Evolutionary conservation across 139 green algal species (phyloP), one percentile per base, ranked within the genome.

Genomic region (Picochlorum sp.): DNA sequence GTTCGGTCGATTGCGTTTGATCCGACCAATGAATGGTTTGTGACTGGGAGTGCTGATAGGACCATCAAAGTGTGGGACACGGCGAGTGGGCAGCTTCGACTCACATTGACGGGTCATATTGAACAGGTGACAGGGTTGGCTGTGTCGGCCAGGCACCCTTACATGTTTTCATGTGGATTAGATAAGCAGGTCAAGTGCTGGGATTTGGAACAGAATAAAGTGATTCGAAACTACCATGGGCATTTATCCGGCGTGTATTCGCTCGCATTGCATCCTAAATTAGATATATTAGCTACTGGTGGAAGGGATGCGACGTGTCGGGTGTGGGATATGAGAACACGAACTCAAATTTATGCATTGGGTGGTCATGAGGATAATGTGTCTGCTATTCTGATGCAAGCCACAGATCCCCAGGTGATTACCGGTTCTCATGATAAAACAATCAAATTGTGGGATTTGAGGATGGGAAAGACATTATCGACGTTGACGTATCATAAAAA

Each of bases 111-210:
- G 11, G 94, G 94, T 1, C 94, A 99, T 86, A 99, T 97, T 37
- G 94, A 99, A 78, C 89, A 97, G 74, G 89, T 95, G 16, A 97
- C 90, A 18, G 94, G 92, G 3, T 71, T 98, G 67, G 89, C 82
- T 0, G 71, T 99, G 23, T 90, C 76, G 51, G 9, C 62, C 0
- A 81, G 90, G 23, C 85, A 95, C 74, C 94, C 94, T 23, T 99
- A 98, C 88, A 96, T 99, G 90, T 98, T 99, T 76, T 90, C 79
- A 14, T 89, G 78, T 66, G 88, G 80, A 18, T 77, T 98, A 37
- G 94, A 99, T 80, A 99, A 99, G 77, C 82, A 84, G 75, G 94
- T 98, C 72, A 98, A 97, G 83, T 99, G 94, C 80, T 99, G 94
- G 94, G 94, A 99, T 77, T 78, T 99, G 58, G 94, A 99, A 77